These are phyloP conservation scores for Penicillium sp. DNA, from an alignment of 2,329 filamentous ascomycete genomes.

Conservation along the genomic window DNA sequence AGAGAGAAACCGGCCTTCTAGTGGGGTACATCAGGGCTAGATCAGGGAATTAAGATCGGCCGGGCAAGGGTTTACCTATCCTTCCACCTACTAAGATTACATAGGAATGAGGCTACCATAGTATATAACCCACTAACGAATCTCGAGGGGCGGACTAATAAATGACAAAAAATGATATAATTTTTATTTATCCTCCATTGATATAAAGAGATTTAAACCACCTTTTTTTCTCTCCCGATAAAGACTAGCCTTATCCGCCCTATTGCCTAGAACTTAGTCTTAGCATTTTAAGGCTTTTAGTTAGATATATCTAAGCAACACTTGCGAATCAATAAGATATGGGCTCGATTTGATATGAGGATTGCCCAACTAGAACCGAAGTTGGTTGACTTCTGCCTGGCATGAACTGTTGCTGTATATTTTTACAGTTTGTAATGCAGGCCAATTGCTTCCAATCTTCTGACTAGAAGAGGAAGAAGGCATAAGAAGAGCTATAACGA, in stretches of 20 bases:
- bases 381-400: not conserved
- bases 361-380: not conserved
- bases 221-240: not conserved
- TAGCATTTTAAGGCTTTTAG: not conserved
- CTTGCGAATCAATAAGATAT: no score
- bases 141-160: not conserved
- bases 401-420: not conserved
- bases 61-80: no score
- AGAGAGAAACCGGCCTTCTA: no score
- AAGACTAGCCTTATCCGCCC: not conserved
- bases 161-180: not conserved
- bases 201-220: not conserved
- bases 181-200: no score
- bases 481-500: no score
- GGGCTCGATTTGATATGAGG: not conserved
- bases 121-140: constrained; percentile 2
- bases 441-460: not conserved
- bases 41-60: no score
- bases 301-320: not conserved
- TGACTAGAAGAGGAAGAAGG: not conserved
- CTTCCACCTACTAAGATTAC: no score
- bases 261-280: not conserved
- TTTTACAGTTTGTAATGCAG: not conserved
- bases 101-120: no score
- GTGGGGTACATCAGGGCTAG: no score